phyloP scores from a whole-genome alignment of 495 filamentous ascomycete genomes.

The Eremomyces bilateralis region DNA sequence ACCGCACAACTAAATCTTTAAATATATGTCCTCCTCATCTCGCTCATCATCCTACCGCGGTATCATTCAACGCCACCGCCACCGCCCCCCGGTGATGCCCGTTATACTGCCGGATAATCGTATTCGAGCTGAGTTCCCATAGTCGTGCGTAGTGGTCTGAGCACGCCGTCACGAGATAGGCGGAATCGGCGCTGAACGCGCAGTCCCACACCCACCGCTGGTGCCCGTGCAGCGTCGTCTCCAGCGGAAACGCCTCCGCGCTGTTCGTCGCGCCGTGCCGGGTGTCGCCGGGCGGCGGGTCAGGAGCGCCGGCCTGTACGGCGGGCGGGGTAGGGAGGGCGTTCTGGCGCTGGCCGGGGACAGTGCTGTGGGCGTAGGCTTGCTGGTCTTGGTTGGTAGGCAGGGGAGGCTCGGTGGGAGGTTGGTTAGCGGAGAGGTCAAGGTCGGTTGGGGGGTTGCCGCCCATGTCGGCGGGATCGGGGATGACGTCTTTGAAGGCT shows the following conservation, averaged over 20 bases:
- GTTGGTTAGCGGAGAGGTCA: too few species aligned
- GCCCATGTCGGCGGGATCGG: too few species aligned
- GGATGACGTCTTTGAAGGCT: too few species aligned
- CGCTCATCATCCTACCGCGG: constrained; percentile 12
- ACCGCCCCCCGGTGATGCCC: constrained; percentile 90
- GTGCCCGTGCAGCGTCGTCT: constrained; percentile 79
- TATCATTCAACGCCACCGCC: constrained; percentile 87
- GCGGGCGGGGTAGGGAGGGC: constrained; percentile 2
- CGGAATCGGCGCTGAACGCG: constrained; percentile 88
- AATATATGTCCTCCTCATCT: too few species aligned
- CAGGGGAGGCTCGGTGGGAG: constrained; percentile 8
- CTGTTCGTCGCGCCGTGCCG: constrained; percentile 5
- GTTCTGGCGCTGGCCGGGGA: too few species aligned
- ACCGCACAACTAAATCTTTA: too few species aligned
- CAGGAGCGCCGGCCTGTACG: background rate
- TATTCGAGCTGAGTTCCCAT: constrained; percentile 72
- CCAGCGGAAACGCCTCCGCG: constrained; percentile 42
- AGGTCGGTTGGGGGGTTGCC: too few species aligned
- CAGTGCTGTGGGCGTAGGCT: constrained; percentile 10
- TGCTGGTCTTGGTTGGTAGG: constrained; percentile 10
- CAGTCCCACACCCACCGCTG: constrained; percentile 99
- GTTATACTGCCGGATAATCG: constrained; percentile 92
- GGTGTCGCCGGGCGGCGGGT: background rate
- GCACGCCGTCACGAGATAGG: constrained; percentile 94
- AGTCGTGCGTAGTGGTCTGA: constrained; percentile 92